Conservation (phyloP, 106 monocot species). For the Triglochin maritima region DNA sequence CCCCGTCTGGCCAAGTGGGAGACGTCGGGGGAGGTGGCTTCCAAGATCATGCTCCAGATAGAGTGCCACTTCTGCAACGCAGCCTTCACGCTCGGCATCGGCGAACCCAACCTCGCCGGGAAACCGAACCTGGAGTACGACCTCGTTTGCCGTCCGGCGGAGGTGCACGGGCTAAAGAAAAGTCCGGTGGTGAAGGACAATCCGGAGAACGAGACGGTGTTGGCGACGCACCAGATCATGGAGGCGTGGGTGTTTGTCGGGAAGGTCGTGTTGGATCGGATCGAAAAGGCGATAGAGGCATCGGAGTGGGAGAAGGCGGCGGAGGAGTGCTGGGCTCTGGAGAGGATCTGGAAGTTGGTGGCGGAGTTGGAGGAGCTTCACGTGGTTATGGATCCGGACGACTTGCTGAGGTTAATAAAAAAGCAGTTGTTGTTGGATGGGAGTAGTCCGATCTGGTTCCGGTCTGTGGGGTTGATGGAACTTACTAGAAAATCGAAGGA, state of each 20-base stretch:
- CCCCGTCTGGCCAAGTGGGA: conserved; percentile 72
- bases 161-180: conserved; percentile 32
- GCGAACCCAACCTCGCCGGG: conserved; percentile 31
- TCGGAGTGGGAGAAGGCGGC: conserved; percentile 43
- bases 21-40: conserved; percentile 36
- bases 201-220: conserved; percentile 44
- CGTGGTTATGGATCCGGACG: conserved; percentile 69
- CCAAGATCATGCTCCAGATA: conserved; percentile 50
- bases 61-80: conserved; percentile 21
- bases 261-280: conserved; percentile 19
- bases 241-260: conserved; percentile 59
- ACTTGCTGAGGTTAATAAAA: conserved; percentile 56
- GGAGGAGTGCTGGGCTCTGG: conserved; percentile 54
- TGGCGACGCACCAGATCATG: conserved; percentile 56
- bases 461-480: conserved; percentile 41
- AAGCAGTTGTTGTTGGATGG: conserved; percentile 13
- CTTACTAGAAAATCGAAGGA: conserved; percentile 34
- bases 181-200: conserved; percentile 22
- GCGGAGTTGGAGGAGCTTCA: conserved; percentile 56
- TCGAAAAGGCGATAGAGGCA: conserved; percentile 16
- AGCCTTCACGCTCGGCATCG: conserved; percentile 27
- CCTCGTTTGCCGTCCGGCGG: conserved; percentile 18
- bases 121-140: conserved; percentile 38
- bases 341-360: conserved; percentile 66
- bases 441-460: conserved; percentile 38